Conservation (phyloP, 1,139 yeast genomes). For the Candida buenavistaensis region DNA sequence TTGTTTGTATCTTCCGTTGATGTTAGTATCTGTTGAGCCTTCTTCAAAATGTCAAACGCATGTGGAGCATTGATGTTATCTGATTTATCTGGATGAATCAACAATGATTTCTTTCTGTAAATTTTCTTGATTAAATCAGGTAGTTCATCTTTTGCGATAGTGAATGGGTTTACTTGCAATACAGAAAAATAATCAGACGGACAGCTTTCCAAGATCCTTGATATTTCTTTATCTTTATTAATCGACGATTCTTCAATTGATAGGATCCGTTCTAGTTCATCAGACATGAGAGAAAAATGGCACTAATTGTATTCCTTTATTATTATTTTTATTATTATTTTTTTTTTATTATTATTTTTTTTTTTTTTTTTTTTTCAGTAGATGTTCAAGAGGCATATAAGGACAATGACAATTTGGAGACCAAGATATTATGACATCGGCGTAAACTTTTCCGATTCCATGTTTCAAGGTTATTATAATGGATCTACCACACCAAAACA, state of each 20-base stretch:
- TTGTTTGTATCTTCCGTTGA: constrained; percentile 15
- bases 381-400: not conserved
- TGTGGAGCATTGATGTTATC: constrained; percentile 54
- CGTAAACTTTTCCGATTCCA: constrained; percentile 83
- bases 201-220: constrained; percentile 49
- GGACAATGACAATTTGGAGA: constrained; percentile 27
- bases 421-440: constrained; percentile 57
- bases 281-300: constrained; percentile 14
- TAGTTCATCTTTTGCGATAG: constrained; percentile 30
- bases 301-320: too few species aligned
- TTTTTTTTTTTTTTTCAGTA: not conserved
- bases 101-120: constrained; percentile 58
- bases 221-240: constrained; percentile 55
- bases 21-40: constrained; percentile 31
- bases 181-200: constrained; percentile 56
- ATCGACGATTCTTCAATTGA: constrained; percentile 36
- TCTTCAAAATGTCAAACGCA: constrained; percentile 58
- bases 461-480: constrained; percentile 81
- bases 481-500: constrained; percentile 60
- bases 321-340: not conserved
- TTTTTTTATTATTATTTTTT: not conserved
- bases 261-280: constrained; percentile 35
- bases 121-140: constrained; percentile 39
- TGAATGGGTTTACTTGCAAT: constrained; percentile 46
- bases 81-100: constrained; percentile 72